Base-by-base conservation (phyloP, 2,329 filamentous ascomycete genomes). In the Trichoderma cornu-damae region DNA sequence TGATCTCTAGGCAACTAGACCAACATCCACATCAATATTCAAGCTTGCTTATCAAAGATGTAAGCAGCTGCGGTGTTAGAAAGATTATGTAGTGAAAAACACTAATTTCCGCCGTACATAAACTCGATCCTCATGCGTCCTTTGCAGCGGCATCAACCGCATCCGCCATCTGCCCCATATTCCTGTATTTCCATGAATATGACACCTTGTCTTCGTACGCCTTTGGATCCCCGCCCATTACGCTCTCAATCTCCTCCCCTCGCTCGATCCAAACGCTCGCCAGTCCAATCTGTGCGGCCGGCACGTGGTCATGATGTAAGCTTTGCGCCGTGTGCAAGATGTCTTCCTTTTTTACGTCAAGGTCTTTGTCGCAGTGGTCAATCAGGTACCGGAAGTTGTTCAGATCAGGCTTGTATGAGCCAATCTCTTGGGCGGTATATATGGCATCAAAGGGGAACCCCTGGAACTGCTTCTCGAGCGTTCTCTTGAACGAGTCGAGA, bases 261-360 rank as follows among this genome's bases (percentile, higher is more conserved):
- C 84, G 71, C 57, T 79, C 79, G 64, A 90, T 89, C 85, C 85
- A 90, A 16, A 79, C 80, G 57, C 79, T 84, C 62, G 75, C 76
- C 35, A 90, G 67, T 1, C 82, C 85, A 16, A 84, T 64, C 65
- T 81, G 68, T 69, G 80, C 81, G 3, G 84, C 83, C 0, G 88
- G 84, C 4, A 80, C 77, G 69, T 89, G 86, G 64, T 90, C 88
- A 61, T 86, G 81, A 35, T 76, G 78, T 67, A 89, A 70, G 60
- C 84, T 86, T 70, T 87, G 80, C 52, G 87, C 88, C 0, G 87
- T 86, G 67, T 89, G 86, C 61, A 89, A 66, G 43, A 90, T 74
- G 60, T 83, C 73, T 28, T 78, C 75, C 61, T 62, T 63, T 4
- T 69, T 65, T 0, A 88, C 67, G 0, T 79, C 83, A 51, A 87